Evolutionary conservation across 257 asterid genomes (phyloP), one percentile per base, ranked within the genome.

Genomic region (Jacaranda copaia): DNA sequence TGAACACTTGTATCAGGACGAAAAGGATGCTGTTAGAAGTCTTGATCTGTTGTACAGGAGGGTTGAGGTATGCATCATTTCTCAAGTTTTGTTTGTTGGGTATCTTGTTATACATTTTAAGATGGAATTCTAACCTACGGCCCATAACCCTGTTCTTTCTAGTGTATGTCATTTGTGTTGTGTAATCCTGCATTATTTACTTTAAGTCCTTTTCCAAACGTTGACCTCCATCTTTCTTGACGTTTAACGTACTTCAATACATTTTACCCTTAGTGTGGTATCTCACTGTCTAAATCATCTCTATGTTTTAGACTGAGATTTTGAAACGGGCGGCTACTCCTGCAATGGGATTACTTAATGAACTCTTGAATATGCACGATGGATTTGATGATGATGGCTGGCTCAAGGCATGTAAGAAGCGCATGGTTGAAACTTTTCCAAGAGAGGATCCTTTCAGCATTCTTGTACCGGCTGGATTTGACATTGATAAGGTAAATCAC

Each of bases 31-130:
- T 40, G 45, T 95, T 76, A 86, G 99, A 86, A 93, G 98, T 75
- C 99, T 95, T 68, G 97, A 93, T 86, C 98, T 95, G 84, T 82
- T 95, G 87, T 95, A 93, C 90, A 85, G 97, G 86, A 88, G 99
- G 82, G 91, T 93, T 42, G 99, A 95, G 98, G 99, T 91, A 83
- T 53, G 85, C 49, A 40, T 77, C 57, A 32, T 40, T 63, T 63
- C 42, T 16, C 15, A 78, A 51, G 15, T 14, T 60, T 36, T 53
- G 16, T 36, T 64, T 14, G 19, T 76, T 76, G 36, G 60, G 18
- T 77, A 74, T 57, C 38, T 65, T 38, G 40, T 63, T 20, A 40
- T 20, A 75, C 36, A 32, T 35, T 59, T 66, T n/a, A 39, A 42
- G 57, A 32, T 10, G 32, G 16, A 35, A 43, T 52, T 36, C 13